Conservation (phyloP, 2,329 filamentous ascomycete genomes). For the Dothiorella sarmentorum region DNA sequence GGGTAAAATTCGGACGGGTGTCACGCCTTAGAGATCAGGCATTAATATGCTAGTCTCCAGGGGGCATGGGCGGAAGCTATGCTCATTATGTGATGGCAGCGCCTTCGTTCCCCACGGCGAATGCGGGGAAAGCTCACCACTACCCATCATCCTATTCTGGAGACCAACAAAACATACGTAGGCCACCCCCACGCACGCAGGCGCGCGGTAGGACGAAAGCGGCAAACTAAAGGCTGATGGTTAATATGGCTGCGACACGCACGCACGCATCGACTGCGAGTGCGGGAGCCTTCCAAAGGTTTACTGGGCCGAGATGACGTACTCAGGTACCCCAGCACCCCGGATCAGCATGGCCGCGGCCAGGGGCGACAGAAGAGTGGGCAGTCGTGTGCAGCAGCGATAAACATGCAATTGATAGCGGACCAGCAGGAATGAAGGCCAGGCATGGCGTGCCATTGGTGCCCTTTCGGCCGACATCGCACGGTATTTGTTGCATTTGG, state of each 20-base stretch:
- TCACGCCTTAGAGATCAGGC: not conserved
- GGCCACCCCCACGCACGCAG: not conserved
- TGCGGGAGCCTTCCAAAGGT: too few species aligned
- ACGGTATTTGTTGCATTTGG: too few species aligned
- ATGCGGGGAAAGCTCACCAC: slow-evolving; percentile 15
- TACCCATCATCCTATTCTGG: too few species aligned
- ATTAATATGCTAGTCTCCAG: not conserved
- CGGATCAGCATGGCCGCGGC: slow-evolving; percentile 2
- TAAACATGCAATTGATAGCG: not conserved
- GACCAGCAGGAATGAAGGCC: not conserved
- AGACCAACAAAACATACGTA: not conserved
- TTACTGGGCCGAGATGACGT: slow-evolving; percentile 12
- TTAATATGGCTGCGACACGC: not conserved
- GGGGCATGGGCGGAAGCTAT: not conserved
- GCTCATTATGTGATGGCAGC: not conserved
- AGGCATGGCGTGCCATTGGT: not conserved
- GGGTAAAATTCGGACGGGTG: not conserved
- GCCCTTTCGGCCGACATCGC: not conserved
- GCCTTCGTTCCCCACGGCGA: not conserved
- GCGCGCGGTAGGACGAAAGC: not conserved
- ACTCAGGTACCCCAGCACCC: too few species aligned
- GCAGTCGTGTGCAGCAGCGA: not conserved
- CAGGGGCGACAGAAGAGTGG: not conserved
- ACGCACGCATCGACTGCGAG: not conserved
- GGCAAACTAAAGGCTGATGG: not conserved